These are phyloP conservation scores for Dactylis glomerata DNA, from an alignment of 176 grass and related monocot genomes.

Conservation along the genomic window DNA sequence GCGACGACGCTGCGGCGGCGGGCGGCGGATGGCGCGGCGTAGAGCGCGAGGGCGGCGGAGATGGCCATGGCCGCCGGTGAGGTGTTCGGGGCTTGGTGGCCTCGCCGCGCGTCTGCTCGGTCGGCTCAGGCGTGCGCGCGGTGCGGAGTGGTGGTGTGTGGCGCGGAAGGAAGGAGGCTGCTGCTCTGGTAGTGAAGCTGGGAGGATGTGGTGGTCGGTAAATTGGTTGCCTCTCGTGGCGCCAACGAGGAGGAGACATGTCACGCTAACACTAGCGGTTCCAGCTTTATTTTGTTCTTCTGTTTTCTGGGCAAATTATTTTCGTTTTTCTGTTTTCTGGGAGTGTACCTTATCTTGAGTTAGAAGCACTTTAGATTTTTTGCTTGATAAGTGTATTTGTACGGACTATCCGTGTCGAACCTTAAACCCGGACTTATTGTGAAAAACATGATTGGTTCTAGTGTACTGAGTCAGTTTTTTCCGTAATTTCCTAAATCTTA, in stretches of 20 bases:
- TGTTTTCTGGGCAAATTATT: not conserved
- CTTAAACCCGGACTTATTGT: too few relatives aligned
- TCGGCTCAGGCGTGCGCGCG: not conserved
- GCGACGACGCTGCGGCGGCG: constrained; percentile 17
- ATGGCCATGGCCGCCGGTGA: constrained; percentile 43
- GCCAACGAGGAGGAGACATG: constrained; percentile 2
- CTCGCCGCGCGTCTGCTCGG: not conserved
- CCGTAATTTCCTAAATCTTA: too few relatives aligned
- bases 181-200: not conserved
- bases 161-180: constrained; percentile 30
- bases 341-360: too few relatives aligned
- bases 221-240: not conserved
- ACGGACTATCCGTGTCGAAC: too few relatives aligned
- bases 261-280: not conserved
- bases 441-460: too few relatives aligned
- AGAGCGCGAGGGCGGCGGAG: constrained; percentile 35
- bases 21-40: not conserved
- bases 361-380: too few relatives aligned
- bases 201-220: constrained; percentile 35
- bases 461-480: too few relatives aligned
- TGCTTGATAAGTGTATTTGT: too few relatives aligned
- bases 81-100: not conserved
- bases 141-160: constrained; percentile 12
- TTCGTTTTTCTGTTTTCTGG: too few relatives aligned
- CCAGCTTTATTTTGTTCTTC: not conserved